These are phyloP conservation scores for Hericium rajendrae DNA, from an alignment of 768 basidiomycete species.

Conservation along the genomic window DNA sequence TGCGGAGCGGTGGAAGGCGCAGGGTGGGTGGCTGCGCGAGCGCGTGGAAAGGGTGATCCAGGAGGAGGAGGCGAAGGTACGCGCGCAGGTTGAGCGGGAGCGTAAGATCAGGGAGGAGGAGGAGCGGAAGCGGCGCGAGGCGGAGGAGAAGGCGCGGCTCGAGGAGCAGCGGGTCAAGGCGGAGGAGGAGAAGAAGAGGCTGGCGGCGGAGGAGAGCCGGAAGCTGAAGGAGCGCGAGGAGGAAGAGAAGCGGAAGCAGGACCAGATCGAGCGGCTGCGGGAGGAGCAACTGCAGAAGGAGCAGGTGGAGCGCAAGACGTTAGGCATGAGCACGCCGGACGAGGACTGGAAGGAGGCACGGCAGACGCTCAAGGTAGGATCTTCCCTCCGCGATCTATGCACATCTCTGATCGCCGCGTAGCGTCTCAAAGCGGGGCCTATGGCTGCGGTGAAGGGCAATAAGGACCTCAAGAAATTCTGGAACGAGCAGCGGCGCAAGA, in stretches of 20 bases:
- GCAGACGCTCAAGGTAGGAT: constrained; percentile 39
- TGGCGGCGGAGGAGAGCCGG: constrained; percentile 24
- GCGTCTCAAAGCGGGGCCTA: constrained; percentile 54
- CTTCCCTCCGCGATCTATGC: background rate
- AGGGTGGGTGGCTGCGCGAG: constrained; percentile 38
- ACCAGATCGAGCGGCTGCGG: constrained; percentile 23
- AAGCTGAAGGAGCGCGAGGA: constrained; percentile 29
- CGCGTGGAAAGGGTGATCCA: constrained; percentile 56
- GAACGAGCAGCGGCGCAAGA: constrained; percentile 61
- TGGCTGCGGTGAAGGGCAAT: constrained; percentile 55
- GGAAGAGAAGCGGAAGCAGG: constrained; percentile 22
- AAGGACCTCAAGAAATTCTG: constrained; percentile 48
- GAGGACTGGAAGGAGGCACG: constrained; percentile 62
- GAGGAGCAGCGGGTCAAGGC: constrained; percentile 14
- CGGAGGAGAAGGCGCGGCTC: constrained; percentile 12
- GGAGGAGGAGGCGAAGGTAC: constrained; percentile 50
- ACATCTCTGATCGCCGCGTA: constrained; percentile 22
- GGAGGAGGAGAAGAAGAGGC: constrained; percentile 15
- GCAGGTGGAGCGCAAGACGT: constrained; percentile 27
- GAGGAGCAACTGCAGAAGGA: constrained; percentile 29
- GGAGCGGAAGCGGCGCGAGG: constrained; percentile 19
- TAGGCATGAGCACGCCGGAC: constrained; percentile 45
- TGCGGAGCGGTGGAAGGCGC: constrained; percentile 34
- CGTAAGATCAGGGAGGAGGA: constrained; percentile 21
- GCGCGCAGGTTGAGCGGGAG: constrained; percentile 46